Base-by-base conservation (phyloP, 2,329 filamentous ascomycete species). In the Colletotrichum destructivum region DNA sequence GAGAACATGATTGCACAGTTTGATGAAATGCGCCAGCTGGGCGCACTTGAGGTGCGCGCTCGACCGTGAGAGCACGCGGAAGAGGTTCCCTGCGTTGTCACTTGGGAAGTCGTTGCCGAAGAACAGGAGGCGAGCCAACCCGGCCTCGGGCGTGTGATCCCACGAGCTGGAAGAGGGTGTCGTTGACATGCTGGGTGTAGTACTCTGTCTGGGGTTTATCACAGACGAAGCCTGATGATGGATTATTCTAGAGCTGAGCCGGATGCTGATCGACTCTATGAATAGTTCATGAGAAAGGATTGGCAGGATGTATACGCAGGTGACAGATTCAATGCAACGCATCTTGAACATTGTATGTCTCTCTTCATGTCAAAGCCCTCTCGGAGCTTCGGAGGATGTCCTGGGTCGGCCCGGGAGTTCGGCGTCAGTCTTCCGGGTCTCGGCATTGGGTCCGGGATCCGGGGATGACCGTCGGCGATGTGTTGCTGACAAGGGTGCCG, bases 81-180 rank as follows among this genome's bases (percentile, higher is more conserved):
- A 49, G 16, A 49, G 46, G 46, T 23, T 49, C 46, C 46, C 46
- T 49, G 46, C 46, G 46, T 49, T 15, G 46, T 49, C 46, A 49
- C 46, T 49, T 49, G 46, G 46, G 46, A 49, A 49, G n/a, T 49
- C 46, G 18, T 49, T 49, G 18, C 46, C 18, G 18, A 49, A 49
- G n/a, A 49, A 49, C 12, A 49, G 46, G 1, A 49, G 46, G 46
- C 16, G 7, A 13, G 46, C 16, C 8, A 11, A 49, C 46, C 46
- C 46, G 46, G 46, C 46, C 15, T 49, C 46, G 16, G 46, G 46
- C 3, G 46, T 49, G 46, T 49, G 46, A 21, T 49, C 46, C 46
- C 46, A 49, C 13, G 46, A 49, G 46, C 46, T 49, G 46, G 46
- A 49, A 13, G 46, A 49, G 46, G 46, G 46, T 49, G 46, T 49